A percentile compares a stretch with the other conserved stretches of the same genome.
phyloP scores from a whole-genome alignment of 1,139 yeast species.

The Williopsis jadinii region DNA sequence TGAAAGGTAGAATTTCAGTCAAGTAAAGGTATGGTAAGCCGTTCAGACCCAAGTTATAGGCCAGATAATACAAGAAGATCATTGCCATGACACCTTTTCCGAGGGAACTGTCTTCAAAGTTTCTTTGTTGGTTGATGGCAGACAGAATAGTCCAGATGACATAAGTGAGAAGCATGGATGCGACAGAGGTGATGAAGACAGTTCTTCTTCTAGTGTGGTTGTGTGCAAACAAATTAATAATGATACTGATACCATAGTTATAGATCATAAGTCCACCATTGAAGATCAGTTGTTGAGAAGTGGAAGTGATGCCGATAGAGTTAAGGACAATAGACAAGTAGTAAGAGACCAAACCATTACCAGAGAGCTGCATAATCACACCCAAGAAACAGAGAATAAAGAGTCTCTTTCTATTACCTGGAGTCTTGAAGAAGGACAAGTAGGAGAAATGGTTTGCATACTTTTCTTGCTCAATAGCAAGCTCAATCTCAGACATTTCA shows the following conservation, averaged over 20 bases:
- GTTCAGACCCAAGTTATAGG: constrained; percentile 28
- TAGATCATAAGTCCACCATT: constrained; percentile 30
- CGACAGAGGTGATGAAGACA: constrained; percentile 22
- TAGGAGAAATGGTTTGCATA: constrained; percentile 25
- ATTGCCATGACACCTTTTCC: constrained; percentile 33
- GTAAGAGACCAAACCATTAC: constrained; percentile 47
- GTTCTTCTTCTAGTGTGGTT: constrained; percentile 30
- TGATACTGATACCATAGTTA: constrained; percentile 23
- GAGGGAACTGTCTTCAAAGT: constrained; percentile 24
- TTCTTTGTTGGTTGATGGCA: constrained; percentile 25
- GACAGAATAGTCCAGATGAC: constrained; percentile 31
- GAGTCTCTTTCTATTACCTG: constrained; percentile 36
- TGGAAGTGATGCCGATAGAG: constrained; percentile 43
- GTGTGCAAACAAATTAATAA: constrained; percentile 25
- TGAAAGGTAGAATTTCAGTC: constrained; percentile 35
- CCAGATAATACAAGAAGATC: constrained; percentile 30
- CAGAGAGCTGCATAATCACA: constrained; percentile 35
- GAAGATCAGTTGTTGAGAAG: constrained; percentile 37
- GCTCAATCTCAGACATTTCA: constrained; percentile 39
- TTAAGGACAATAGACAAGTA: constrained; percentile 41
- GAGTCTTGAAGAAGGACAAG: constrained; percentile 16
- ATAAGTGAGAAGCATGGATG: constrained; percentile 24
- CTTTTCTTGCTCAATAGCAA: constrained; percentile 29
- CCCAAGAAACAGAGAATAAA: constrained; percentile 32
- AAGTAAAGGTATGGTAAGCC: constrained; percentile 29